Evolutionary conservation across 176 grass and related monocot genomes (phyloP), one percentile per base, ranked within the genome.

Genomic region (Triticum aestivum): DNA sequence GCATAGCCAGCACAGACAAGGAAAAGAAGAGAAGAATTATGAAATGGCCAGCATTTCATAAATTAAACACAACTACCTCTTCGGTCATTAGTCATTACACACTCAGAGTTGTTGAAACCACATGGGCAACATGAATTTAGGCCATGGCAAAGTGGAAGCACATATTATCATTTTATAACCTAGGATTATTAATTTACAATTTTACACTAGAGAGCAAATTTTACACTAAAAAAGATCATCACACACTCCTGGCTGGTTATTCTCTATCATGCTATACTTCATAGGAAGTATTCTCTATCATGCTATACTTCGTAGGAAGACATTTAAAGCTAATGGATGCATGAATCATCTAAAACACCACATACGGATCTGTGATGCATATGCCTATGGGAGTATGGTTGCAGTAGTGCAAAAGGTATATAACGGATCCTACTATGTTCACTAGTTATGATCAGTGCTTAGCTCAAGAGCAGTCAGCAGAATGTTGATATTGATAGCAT

Each of bases 231-330:
- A 20, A 14, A 35, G 24, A 49, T 61, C 42, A 51, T 62, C 59
- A 45, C 6, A 8, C 29, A 61, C 73, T 23, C 69, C 45, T 4
- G 2, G 13, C 33, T 34, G 26, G 32, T 41, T 79, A 73, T 84
- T 41, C 17, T 34, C 85, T 82, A 45, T n/a, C 73, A 71, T 69
- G 47, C 1, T 65, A 62, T 56, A 39, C 42, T 26, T 33, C 67
- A 24, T 45, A 85, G 9, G 20, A 85, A 75, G 2, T 79, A 72
- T 83, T 38, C 15, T 33, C 85, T 81, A 44, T 21, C 72, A 70
- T 69, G 49, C 0, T 59, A 65, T 61, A 44, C 47, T 30, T 37
- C 61, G 11, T 49, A 86, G 11, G n/a, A 86, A 77, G 1, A 23
- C 23, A 54, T 2, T 61, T 47, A 59, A 75, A 42, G 61, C 13